Base-by-base conservation (phyloP, 1,284 basidiomycete species). In the Veloboletus limbatus region DNA sequence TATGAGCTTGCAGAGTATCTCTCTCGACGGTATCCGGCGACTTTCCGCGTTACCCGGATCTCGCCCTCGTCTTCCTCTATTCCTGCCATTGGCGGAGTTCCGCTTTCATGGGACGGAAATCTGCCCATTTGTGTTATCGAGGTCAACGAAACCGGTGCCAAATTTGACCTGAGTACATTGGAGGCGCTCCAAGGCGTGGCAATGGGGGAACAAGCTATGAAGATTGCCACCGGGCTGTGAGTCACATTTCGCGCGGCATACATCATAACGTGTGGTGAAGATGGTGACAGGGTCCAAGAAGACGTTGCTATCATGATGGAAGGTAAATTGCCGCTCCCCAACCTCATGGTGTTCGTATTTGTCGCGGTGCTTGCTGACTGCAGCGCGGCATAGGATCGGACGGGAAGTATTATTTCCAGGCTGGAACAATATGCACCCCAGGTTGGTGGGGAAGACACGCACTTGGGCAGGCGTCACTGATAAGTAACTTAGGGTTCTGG, bases 271-370 rank as follows among this genome's bases (percentile, higher is more conserved):
- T 30, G 48, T 35, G 47, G 34, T 54, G 48, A 51, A 42, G 38
- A 36, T 16, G 52, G 31, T 40, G 38, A 44, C 43, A 76, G 78
- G 28, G 68, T 82, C 1, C 85, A 86, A 55, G 88, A 91, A 54
- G 88, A 90, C 58, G 66, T 88, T 25, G 84, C 84, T 16, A 59
- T 90, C 24, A 84, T 91, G 84, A 67, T 88, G 21, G 84, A 88
- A 75, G 85, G 84, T 74, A 45, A 48, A 17, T 16, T 2, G 17
- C 28, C 39, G 36, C 40, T 34, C 30, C 49, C 22, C 38, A 42
- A 40, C 47, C 45, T 43, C 45, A 46, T 49, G 52, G 41, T 33
- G 17, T 9, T 52, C 31, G 17, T 39, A 46, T 51, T 50, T 49
- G 46, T 49, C 41, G 49, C 48, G 34, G 40, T 62, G 49, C 25